Evolutionary conservation across 2,329 filamentous ascomycete genomes (phyloP).

Genomic region (Emmonsiellopsis sp.): DNA sequence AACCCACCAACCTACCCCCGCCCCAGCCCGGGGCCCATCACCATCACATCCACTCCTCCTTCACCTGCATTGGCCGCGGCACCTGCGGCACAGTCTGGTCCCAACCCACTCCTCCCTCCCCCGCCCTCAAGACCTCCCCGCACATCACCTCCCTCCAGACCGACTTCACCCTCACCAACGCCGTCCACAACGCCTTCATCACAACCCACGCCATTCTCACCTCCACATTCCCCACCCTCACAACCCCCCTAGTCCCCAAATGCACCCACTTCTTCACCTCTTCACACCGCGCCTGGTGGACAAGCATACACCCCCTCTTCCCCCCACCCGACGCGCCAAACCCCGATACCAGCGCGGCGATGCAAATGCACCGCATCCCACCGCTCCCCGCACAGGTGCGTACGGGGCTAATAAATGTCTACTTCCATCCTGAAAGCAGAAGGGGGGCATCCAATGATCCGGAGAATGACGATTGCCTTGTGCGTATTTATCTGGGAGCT

Average conservation of each 20-base stretch:
- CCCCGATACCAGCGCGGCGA: not conserved
- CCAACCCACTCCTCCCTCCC: not conserved
- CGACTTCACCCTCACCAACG: not conserved
- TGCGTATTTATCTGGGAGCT: not conserved
- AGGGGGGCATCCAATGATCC: not conserved
- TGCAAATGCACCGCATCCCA: not conserved
- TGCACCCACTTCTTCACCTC: not conserved
- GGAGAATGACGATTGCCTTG: not conserved
- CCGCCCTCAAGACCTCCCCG: not conserved
- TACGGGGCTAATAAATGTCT: not conserved
- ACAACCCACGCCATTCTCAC: not conserved
- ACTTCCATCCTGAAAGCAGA: not conserved
- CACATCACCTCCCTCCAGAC: not conserved
- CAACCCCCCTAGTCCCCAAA: not conserved
- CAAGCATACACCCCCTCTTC: not conserved
- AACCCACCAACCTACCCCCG: too few species aligned
- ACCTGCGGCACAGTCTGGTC: not conserved
- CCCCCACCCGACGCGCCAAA: not conserved
- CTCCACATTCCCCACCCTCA: not conserved
- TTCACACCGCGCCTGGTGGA: not conserved
- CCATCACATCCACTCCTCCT: too few species aligned
- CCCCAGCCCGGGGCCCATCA: too few species aligned
- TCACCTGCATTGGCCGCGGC: not conserved
- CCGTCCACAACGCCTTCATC: not conserved
- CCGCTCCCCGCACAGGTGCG: conserved; percentile 4